Percentiles rank a stretch among this genome's conserved stretches.
Evolutionary conservation across 345 rosid genomes (phyloP).

Genomic region (Clarkia xantiana): DNA sequence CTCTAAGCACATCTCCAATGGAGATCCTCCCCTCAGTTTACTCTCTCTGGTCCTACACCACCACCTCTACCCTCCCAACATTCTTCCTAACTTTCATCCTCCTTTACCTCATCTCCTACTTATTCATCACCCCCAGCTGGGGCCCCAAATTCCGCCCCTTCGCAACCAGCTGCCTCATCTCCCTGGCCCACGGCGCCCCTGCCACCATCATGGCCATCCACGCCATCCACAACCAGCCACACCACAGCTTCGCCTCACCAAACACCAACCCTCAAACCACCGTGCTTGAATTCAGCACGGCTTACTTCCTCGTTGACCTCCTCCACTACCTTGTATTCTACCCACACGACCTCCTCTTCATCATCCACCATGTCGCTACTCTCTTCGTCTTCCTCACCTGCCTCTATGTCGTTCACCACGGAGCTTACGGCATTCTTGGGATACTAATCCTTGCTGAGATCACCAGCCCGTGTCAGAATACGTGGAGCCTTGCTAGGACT

Average conservation of each 20-base stretch:
- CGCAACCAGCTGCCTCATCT: slow-evolving; percentile 71
- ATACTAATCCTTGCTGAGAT: slow-evolving; percentile 61
- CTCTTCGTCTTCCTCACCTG: slow-evolving; percentile 58
- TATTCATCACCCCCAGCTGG: slow-evolving; percentile 48
- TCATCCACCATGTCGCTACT: slow-evolving; percentile 75
- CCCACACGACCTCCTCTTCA: slow-evolving; percentile 58
- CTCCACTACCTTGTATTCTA: slow-evolving; percentile 50
- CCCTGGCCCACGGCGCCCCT: slow-evolving; percentile 68
- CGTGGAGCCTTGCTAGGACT: slow-evolving; percentile 41
- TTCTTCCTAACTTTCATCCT: slow-evolving; percentile 34
- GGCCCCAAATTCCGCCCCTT: slow-evolving; percentile 28
- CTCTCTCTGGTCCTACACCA: background rate
- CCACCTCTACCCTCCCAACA: slow-evolving; percentile 4
- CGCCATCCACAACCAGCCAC: slow-evolving; percentile 19
- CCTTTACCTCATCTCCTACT: slow-evolving; percentile 34
- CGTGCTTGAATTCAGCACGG: slow-evolving; percentile 67
- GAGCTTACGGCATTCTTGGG: slow-evolving; percentile 47
- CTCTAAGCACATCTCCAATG: background rate
- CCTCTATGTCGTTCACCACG: slow-evolving; percentile 36
- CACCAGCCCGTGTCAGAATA: slow-evolving; percentile 72
- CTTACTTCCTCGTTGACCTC: slow-evolving; percentile 62
- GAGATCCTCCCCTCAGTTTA: background rate
- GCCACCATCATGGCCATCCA: slow-evolving; percentile 37
- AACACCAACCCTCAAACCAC: slow-evolving; percentile 36
- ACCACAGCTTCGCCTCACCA: slow-evolving; percentile 27